Evolutionary conservation across 768 basidiomycete genomes (phyloP), one percentile per base, ranked within the genome.

Genomic region (Suillus ampliporus): DNA sequence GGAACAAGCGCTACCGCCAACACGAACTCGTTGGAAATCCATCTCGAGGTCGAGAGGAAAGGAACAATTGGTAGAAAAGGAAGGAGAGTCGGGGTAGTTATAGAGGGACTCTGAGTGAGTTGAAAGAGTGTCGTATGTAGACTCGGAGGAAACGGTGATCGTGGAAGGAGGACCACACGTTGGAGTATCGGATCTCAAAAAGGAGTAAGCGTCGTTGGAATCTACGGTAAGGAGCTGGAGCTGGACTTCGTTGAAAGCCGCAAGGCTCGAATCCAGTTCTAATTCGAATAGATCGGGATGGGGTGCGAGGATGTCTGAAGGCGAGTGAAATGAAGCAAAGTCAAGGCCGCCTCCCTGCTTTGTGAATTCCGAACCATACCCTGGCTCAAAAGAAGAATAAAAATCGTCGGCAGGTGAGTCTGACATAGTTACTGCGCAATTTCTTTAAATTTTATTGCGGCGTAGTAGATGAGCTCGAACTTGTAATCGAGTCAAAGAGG

Each of bases 231-330:
- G 79, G 65, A 87, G 82, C 72, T 88, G 85, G 61, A 86, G 80
- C 70, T 86, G 82, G 73, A 80, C 77, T 65, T 87, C 83, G 79
- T 89, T 86, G 73, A 88, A 84, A 48, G 83, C 86, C 69, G 86
- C 86, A 69, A 91, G 85, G 78, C 80, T 84, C 38, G 80, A 81
- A 77, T 92, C 92, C 70, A 94, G 84, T 77, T 94, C 92, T 57
- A 84, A 84, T 74, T 94, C 92, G 79, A 94, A 94, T 66, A 87
- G 82, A 81, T 93, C 91, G 64, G 90, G 89, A 71, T 89, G 86
- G 48, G 91, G 90, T 58, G 89, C 90, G 69, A 87, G 81, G 77
- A 90, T 84, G 78, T 91, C 90, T 63, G 85, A 80, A 67, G 86
- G 83, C 65, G 84, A 82, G 70, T 86, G 85, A 78, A 89, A 88